Evolutionary conservation across 106 monocot species (phyloP), one percentile per base, ranked within the genome.

Genomic region (Xerophyta viscosa): DNA sequence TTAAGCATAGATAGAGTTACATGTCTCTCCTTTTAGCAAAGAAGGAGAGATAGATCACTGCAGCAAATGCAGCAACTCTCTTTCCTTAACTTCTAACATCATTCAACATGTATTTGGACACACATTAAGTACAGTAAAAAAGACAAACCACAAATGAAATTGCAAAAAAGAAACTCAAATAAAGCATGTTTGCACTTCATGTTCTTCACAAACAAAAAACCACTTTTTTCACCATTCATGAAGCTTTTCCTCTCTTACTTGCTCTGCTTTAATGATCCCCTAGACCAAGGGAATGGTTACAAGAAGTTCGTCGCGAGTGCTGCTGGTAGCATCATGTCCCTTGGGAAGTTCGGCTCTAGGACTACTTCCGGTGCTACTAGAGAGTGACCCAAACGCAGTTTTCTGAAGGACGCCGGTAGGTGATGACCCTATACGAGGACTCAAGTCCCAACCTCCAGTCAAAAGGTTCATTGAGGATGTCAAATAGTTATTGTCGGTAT

Each of bases 321-420:
- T 66, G 37, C 66, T 58, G 15, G 59, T 69, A 30, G 58, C 58
- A 13, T 74, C 77, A 45, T 55, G 53, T 8, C 27, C 41, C 29
- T 62, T 75, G 60, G 48, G 27, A 39, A 63, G 70, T 46, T 82
- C 82, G 3, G 67, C 58, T 53, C 78, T 69, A 4, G 96, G 96
- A 64, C 88, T 89, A 33, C 85, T 96, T 1, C 84, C 88, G 3
- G 82, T 75, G 66, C 96, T 90, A 50, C 82, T 77, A 14, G 90
- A 79, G 19, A 89, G 56, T 15, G 89, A 89, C 4, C 70, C 71
- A 24, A 89, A 86, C 9, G 68, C 29, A 22, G 82, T 67, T 58
- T 98, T 98, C 54, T 82, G 82, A 1, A 90, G 71, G 8, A 98
- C 90, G 12, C 79, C 86, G 3, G 90, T 80, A 0, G 96, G 90